phyloP scores from a whole-genome alignment of 1,284 basidiomycete species.

The Fomitopsis betulina region DNA sequence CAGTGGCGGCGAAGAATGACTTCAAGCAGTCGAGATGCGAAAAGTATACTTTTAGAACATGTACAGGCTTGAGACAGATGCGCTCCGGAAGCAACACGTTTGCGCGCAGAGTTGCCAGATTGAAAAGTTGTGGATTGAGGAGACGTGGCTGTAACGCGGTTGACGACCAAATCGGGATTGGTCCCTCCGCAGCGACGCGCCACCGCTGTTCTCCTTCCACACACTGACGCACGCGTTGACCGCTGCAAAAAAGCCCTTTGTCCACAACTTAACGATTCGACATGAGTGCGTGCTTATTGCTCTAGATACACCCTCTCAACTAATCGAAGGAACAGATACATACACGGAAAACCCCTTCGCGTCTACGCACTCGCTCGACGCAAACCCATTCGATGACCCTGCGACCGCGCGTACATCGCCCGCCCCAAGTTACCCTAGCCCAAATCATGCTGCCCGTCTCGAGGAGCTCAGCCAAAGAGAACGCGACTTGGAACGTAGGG shows the following conservation, averaged over 20 bases:
- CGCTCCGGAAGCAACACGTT: too few species aligned
- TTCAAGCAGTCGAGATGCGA: background rate
- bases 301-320: background rate
- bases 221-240: constrained; percentile 5
- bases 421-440: constrained; percentile 21
- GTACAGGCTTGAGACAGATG: too few species aligned
- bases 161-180: background rate
- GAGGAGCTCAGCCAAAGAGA: constrained; percentile 73
- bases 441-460: constrained; percentile 37
- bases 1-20: background rate
- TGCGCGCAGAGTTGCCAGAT: too few species aligned
- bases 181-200: background rate
- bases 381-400: constrained; percentile 83
- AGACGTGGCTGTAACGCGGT: constrained; percentile 2
- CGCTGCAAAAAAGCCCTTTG: background rate
- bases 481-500: constrained; percentile 74
- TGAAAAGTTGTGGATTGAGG: too few species aligned
- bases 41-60: too few species aligned
- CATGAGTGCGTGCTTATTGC: constrained; percentile 15
- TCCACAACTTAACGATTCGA: constrained; percentile 9
- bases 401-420: constrained; percentile 9
- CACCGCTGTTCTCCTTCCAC: background rate
- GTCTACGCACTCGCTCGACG: constrained; percentile 76
- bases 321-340: constrained; percentile 25
- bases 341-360: constrained; percentile 73